phyloP scores from a whole-genome alignment of 768 basidiomycete species.

The Daedaleopsis nitida region DNA sequence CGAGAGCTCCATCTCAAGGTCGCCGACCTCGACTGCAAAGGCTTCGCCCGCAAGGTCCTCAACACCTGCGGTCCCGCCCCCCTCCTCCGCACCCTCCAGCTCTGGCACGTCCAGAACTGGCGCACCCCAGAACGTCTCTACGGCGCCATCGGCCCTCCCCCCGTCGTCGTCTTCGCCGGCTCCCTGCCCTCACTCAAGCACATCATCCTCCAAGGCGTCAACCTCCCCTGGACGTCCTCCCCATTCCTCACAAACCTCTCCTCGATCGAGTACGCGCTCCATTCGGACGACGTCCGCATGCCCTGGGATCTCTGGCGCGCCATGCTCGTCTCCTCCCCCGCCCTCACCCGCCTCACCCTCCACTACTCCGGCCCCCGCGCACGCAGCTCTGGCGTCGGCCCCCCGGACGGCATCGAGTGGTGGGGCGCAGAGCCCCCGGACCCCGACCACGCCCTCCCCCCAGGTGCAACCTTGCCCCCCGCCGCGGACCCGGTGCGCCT shows the following conservation, averaged over 20 bases:
- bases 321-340: constrained; percentile 53
- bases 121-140: constrained; percentile 50
- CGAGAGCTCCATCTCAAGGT: constrained; percentile 62
- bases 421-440: constrained; percentile 37
- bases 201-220: constrained; percentile 65
- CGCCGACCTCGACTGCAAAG: constrained; percentile 60
- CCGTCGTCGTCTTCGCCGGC: constrained; percentile 59
- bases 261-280: constrained; percentile 59
- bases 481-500: constrained; percentile 35
- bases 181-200: constrained; percentile 51
- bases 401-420: constrained; percentile 30
- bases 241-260: constrained; percentile 53
- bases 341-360: constrained; percentile 48
- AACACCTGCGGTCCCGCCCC: constrained; percentile 54
- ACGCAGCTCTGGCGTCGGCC: constrained; percentile 24
- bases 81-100: constrained; percentile 57
- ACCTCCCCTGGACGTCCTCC: constrained; percentile 61
- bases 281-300: constrained; percentile 59
- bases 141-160: constrained; percentile 57
- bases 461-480: constrained; percentile 45
- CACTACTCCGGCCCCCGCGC: constrained; percentile 60
- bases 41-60: constrained; percentile 50
- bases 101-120: constrained; percentile 68
- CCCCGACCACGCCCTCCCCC: constrained; percentile 23
- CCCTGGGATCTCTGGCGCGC: constrained; percentile 54